These are phyloP conservation scores for Albugo laibachii DNA, from an alignment of 352 stramenopile species.

Conservation along the genomic window DNA sequence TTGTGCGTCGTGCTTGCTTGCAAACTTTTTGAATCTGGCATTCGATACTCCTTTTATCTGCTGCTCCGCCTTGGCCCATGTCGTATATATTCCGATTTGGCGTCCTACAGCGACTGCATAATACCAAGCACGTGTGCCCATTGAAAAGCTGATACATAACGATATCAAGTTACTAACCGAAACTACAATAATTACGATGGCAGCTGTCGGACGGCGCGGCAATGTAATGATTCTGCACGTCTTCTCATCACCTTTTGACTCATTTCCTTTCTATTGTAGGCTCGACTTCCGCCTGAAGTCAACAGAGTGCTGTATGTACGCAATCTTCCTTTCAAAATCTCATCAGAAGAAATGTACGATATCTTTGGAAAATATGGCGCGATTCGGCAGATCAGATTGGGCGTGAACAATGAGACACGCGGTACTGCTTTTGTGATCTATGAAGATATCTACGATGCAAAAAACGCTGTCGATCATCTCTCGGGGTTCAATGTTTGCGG, in stretches of 20 bases:
- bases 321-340: slow-evolving; percentile 99
- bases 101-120: slow-evolving; percentile 43
- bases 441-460: slow-evolving; percentile 99
- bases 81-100: slow-evolving; percentile 26
- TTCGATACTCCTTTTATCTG: slow-evolving; percentile 35
- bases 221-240: slow-evolving; percentile 21
- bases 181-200: slow-evolving; percentile 23
- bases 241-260: not conserved
- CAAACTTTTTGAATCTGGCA: slow-evolving; percentile 46
- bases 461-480: slow-evolving; percentile 96
- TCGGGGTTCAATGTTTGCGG: slow-evolving; percentile 98
- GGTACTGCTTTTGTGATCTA: slow-evolving; percentile 98
- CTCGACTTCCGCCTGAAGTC: slow-evolving; percentile 91
- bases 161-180: not conserved
- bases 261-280: slow-evolving; percentile 14
- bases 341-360: slow-evolving; percentile 97
- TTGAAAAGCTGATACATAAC: not conserved
- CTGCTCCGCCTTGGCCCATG: slow-evolving; percentile 22
- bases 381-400: slow-evolving; percentile 92
- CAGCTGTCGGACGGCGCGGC: slow-evolving; percentile 26
- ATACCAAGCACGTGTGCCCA: slow-evolving; percentile 10
- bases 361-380: slow-evolving; percentile 99
- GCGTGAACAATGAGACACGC: slow-evolving; percentile 89
- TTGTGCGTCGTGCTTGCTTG: slow-evolving; percentile 20
- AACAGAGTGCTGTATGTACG: slow-evolving; percentile 94